Conservation (phyloP, 2,329 filamentous ascomycete genomes). For the Alternaria panax region DNA sequence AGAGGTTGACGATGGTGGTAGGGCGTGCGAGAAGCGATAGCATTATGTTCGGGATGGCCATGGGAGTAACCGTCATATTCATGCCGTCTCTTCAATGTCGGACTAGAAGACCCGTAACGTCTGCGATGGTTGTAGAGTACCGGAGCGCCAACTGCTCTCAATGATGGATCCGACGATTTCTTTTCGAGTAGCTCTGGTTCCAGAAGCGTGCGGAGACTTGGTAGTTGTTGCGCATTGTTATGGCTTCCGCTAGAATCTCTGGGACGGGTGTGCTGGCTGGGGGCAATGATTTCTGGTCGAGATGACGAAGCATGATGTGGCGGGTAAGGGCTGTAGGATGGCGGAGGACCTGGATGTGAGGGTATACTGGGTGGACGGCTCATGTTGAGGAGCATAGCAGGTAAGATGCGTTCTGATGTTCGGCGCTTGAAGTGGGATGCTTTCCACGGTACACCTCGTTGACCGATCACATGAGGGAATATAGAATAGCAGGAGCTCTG, state of each 20-base stretch:
- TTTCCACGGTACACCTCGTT: slow-evolving; percentile 42
- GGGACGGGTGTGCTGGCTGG: slow-evolving; percentile 36
- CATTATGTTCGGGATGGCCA: slow-evolving; percentile 36
- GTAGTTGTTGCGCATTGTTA: slow-evolving; percentile 45
- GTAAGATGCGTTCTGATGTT: slow-evolving; percentile 33
- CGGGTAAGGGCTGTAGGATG: slow-evolving; percentile 41
- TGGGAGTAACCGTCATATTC: slow-evolving; percentile 43
- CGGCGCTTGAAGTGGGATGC: slow-evolving; percentile 38
- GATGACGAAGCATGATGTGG: slow-evolving; percentile 35
- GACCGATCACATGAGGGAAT: slow-evolving; percentile 43
- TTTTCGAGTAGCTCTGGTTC: slow-evolving; percentile 47
- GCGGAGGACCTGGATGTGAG: slow-evolving; percentile 66
- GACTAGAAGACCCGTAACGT: slow-evolving; percentile 43
- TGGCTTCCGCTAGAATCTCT: slow-evolving; percentile 36
- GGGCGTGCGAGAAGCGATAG: slow-evolving; percentile 37
- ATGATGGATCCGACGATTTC: slow-evolving; percentile 36
- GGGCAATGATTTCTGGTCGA: slow-evolving; percentile 34
- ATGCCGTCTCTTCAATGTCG: slow-evolving; percentile 48
- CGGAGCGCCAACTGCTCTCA: slow-evolving; percentile 30
- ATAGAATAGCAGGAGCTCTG: slow-evolving; percentile 41
- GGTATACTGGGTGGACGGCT: slow-evolving; percentile 87
- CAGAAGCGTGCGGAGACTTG: slow-evolving; percentile 49
- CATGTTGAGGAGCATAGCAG: slow-evolving; percentile 67
- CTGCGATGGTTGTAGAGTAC: slow-evolving; percentile 27
- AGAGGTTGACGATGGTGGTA: slow-evolving; percentile 38